A percentile compares a stretch with the other conserved stretches of the same genome.
Evolutionary conservation across 768 basidiomycete species (phyloP).

Genomic region (Mrakia frigida): DNA sequence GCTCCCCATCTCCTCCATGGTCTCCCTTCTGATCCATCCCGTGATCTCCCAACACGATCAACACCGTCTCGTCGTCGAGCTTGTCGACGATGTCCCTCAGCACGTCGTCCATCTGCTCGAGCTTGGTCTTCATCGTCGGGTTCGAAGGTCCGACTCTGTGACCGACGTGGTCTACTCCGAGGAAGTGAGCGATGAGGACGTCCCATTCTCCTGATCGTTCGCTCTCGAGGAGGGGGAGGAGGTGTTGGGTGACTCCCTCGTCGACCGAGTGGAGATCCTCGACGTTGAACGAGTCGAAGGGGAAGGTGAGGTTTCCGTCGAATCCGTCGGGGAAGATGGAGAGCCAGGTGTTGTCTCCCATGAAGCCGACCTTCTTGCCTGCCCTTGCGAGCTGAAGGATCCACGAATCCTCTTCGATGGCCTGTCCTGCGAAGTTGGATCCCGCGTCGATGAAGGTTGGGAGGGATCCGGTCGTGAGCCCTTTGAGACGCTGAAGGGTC

Average conservation of each 20-base stretch:
- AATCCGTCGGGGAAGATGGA: constrained; percentile 77
- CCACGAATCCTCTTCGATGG: constrained; percentile 81
- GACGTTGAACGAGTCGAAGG: constrained; percentile 96
- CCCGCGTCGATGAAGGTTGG: constrained; percentile 96
- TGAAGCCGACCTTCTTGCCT: constrained; percentile 67
- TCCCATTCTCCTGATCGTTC: constrained; percentile 62
- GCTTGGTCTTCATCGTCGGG: constrained; percentile 74
- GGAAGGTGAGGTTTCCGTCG: constrained; percentile 63
- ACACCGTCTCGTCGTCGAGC: constrained; percentile 71
- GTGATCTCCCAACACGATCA: constrained; percentile 90
- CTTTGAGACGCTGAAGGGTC: constrained; percentile 92
- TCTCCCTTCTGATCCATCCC: constrained; percentile 95
- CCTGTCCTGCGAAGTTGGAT: constrained; percentile 80
- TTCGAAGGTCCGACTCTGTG: constrained; percentile 90
- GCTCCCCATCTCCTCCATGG: constrained; percentile 82
- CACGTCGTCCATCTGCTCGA: constrained; percentile 80
- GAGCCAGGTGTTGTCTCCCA: constrained; percentile 98
- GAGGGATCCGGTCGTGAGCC: constrained; percentile 85
- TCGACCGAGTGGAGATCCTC: constrained; percentile 97
- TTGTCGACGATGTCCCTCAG: constrained; percentile 64
- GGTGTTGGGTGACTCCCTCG: constrained; percentile 73
- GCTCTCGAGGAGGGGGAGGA: constrained; percentile 65
- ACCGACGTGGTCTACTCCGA: constrained; percentile 95
- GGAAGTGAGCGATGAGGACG: constrained; percentile 82
- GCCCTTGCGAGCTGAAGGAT: constrained; percentile 60